Percentiles rank a stretch among this genome's conserved stretches.
Evolutionary conservation across 2,329 filamentous ascomycete species (phyloP).

Genomic region (Hymenoscyphus linearis): DNA sequence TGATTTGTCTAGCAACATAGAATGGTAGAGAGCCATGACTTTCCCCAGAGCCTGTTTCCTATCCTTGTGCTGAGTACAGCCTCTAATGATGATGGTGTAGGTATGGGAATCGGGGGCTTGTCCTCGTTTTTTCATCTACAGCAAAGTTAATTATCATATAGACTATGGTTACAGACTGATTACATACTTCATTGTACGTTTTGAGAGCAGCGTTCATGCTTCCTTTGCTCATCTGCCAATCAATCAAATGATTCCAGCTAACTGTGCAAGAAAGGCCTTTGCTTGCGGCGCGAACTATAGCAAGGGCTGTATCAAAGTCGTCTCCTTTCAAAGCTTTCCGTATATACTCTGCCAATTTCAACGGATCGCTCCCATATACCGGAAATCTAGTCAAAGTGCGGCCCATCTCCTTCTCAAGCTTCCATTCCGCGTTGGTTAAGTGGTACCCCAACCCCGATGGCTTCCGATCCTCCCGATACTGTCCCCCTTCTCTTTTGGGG

Average conservation of each 20-base stretch:
- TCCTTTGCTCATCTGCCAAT: slow-evolving; percentile 59
- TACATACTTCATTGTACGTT: slow-evolving; percentile 76
- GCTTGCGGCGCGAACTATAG: slow-evolving; percentile 65
- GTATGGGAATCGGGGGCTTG: slow-evolving; percentile 77
- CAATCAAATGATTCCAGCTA: slow-evolving; percentile 83
- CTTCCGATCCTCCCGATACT: not conserved
- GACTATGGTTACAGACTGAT: not conserved
- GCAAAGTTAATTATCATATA: slow-evolving; percentile 12
- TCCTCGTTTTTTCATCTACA: slow-evolving; percentile 87
- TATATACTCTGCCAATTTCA: slow-evolving; percentile 67
- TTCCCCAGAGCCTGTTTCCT: slow-evolving; percentile 56
- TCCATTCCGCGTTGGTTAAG: no score
- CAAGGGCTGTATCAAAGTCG: slow-evolving; percentile 60
- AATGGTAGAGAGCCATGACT: slow-evolving; percentile 71
- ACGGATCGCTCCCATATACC: slow-evolving; percentile 50
- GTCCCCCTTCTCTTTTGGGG: no score
- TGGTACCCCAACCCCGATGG: not conserved
- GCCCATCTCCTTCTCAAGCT: slow-evolving; percentile 5
- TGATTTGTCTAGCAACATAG: slow-evolving; percentile 59
- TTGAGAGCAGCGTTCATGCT: slow-evolving; percentile 63
- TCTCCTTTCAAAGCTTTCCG: slow-evolving; percentile 52
- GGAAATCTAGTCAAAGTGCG: slow-evolving; percentile 19
- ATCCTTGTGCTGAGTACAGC: slow-evolving; percentile 59
- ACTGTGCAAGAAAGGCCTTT: slow-evolving; percentile 60
- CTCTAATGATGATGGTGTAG: slow-evolving; percentile 76